phyloP scores from a whole-genome alignment of 495 filamentous ascomycete species.

The Cercophora sp. region DNA sequence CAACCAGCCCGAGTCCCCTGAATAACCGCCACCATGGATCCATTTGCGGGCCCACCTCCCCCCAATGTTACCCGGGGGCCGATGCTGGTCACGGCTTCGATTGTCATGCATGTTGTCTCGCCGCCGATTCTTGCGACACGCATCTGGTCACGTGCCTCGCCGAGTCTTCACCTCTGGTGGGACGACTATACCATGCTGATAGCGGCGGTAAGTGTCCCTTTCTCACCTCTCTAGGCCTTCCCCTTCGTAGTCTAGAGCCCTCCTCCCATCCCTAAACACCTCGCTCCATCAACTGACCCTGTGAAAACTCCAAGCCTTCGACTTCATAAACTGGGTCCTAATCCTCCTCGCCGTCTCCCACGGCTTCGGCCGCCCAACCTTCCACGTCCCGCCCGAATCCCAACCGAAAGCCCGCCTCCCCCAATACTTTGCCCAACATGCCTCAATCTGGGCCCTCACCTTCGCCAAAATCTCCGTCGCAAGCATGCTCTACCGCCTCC shows the following conservation, averaged over 20 bases:
- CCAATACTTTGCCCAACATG: neutral
- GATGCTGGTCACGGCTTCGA: too few species aligned
- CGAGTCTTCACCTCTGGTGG: neutral
- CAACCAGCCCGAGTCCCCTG: too few species aligned
- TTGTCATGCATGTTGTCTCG: neutral
- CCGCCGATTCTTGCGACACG: neutral
- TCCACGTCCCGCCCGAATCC: neutral
- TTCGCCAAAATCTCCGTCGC: neutral
- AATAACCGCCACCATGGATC: too few species aligned
- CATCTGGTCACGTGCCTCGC: neutral
- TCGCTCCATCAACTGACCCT: too few species aligned
- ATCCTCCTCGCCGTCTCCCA: neutral
- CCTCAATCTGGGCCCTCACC: neutral
- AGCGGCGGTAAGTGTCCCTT: neutral
- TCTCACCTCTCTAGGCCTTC: neutral
- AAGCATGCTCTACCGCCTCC: neutral
- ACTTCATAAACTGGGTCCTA: neutral
- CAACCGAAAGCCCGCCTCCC: neutral
- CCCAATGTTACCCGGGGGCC: too few species aligned
- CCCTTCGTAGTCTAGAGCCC: too few species aligned
- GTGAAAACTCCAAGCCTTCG: neutral
- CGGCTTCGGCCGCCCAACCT: neutral
- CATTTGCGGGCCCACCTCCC: too few species aligned
- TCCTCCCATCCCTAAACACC: too few species aligned
- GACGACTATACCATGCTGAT: neutral